Base-by-base conservation (phyloP, 208 protist species). In the Porcisia deanei region DNA sequence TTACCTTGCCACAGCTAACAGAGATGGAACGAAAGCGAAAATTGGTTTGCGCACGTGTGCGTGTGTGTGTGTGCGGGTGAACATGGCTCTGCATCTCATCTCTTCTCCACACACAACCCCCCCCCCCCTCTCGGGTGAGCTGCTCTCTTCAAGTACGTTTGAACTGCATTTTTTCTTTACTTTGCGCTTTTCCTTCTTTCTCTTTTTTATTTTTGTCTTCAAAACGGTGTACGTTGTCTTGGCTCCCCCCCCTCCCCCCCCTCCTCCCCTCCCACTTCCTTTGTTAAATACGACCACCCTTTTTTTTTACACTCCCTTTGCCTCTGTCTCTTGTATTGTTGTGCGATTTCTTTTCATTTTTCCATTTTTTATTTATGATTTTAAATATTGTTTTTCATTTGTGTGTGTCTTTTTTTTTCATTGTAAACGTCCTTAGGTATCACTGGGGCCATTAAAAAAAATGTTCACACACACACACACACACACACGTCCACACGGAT, bases 321-420 rank as follows among this genome's bases (percentile, higher is more conserved):
- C 30, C 25, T 59, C 7, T 64, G 53, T 76, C 30, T 54, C 25
- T 10, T 76, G 18, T 76, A 8, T 41, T 39, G 65, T 25, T 43
- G 39, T 52, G 12, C 22, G 30, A 70, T 14, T 63, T 75, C 59
- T 83, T 80, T 65, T 58, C 57, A 16, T 8, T 39, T 39, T 20
- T 71, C 16, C 57, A 30, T 45, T 65, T 22, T 25, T 64, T 64
- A 25, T 39, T 22, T 61, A 14, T 73, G 18, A 8, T 18, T 65
- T 61, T 76, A 49, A 39, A 54, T 72, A 16, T 67, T 54, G 16
- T 69, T 60, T 64, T 71, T 76, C 63, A 45, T 70, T 22, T 37
- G 25, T 25, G 57, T 10, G 30, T 30, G 30, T 30, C 30, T 30
- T 34, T 12, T 58, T 61, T 22, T 61, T 59, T 22, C 54, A 22